phyloP scores from a whole-genome alignment of 140 eudicot genomes.

The Bidens hawaiensis region DNA sequence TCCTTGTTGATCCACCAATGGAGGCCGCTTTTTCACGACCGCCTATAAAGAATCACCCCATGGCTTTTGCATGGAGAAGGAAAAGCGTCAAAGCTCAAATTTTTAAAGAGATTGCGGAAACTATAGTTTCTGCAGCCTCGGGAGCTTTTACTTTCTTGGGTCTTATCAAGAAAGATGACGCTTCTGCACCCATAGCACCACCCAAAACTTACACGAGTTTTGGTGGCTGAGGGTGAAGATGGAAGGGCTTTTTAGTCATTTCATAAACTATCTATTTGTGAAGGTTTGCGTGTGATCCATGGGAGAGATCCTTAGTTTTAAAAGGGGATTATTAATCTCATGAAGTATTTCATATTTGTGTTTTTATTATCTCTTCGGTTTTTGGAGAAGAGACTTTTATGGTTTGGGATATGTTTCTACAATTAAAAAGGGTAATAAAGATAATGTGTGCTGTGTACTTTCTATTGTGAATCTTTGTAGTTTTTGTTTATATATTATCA shows the following conservation, averaged over 20 bases:
- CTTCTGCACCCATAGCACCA: slow-evolving; percentile 20
- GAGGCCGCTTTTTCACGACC: not conserved
- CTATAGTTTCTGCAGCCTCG: slow-evolving; percentile 22
- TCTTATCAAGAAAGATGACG: not conserved
- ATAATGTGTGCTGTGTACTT: not conserved
- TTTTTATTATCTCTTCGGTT: not conserved
- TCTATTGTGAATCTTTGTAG: not conserved
- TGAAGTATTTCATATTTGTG: not conserved
- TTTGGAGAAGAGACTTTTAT: not conserved
- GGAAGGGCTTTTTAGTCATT: slow-evolving; percentile 4
- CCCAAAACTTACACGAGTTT: slow-evolving; percentile 9
- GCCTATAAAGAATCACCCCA: not conserved
- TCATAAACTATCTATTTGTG: not conserved
- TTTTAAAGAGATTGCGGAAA: slow-evolving; percentile 27
- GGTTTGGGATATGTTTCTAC: not conserved
- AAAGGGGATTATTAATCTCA: not conserved
- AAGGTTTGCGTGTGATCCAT: not conserved
- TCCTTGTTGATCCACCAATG: not conserved
- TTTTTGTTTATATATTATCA: too few relatives aligned
- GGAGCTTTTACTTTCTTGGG: slow-evolving; percentile 35
- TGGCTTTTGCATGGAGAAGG: slow-evolving; percentile 23
- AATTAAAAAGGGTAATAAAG: not conserved
- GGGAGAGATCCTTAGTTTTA: not conserved
- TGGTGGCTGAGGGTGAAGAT: slow-evolving; percentile 8
- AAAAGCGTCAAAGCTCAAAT: slow-evolving; percentile 42